Evolutionary conservation across 768 basidiomycete genomes (phyloP).

Genomic region (Stropharia rugosoannulata): DNA sequence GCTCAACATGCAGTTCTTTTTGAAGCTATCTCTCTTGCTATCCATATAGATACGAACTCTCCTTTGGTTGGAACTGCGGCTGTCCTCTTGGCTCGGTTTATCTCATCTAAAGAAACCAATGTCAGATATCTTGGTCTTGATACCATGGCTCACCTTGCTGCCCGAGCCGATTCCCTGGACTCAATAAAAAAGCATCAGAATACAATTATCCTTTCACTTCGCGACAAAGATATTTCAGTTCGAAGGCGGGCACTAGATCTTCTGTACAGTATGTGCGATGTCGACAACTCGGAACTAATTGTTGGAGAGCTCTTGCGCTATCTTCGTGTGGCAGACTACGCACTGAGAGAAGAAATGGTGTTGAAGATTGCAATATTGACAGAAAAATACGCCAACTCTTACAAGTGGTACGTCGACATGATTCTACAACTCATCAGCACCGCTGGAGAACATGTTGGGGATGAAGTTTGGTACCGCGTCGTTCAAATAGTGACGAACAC

Average conservation of each 20-base stretch:
- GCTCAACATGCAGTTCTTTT: slow-evolving; percentile 98
- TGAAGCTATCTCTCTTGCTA: slow-evolving; percentile 95
- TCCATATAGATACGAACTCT: slow-evolving; percentile 92
- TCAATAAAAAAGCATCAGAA: slow-evolving; percentile 94
- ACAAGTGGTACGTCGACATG: slow-evolving; percentile 99
- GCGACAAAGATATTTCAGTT: slow-evolving; percentile 97
- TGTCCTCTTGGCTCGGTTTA: slow-evolving; percentile 90
- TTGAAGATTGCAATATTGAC: slow-evolving; percentile 97
- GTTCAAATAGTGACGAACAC: slow-evolving; percentile 99
- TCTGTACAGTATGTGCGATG: slow-evolving; percentile 98
- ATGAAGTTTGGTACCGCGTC: slow-evolving; percentile 99
- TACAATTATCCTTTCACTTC: slow-evolving; percentile 91
- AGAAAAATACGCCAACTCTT: slow-evolving; percentile 97
- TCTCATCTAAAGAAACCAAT: slow-evolving; percentile 97
- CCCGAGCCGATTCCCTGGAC: slow-evolving; percentile 86
- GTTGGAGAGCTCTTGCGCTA: slow-evolving; percentile 95
- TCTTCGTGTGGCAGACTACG: slow-evolving; percentile 95
- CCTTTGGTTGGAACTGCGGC: slow-evolving; percentile 87
- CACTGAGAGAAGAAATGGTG: slow-evolving; percentile 96
- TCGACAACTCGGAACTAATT: slow-evolving; percentile 94
- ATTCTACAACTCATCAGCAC: slow-evolving; percentile 94
- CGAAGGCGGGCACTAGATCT: slow-evolving; percentile 92
- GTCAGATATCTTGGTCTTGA: slow-evolving; percentile 96
- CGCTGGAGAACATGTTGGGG: slow-evolving; percentile 98
- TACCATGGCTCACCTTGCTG: slow-evolving; percentile 97